Percentiles rank a stretch among this genome's conserved stretches.
These are phyloP conservation scores for Ceratocystis destructans DNA, from an alignment of 2,329 filamentous ascomycete species.

Conservation along the genomic window DNA sequence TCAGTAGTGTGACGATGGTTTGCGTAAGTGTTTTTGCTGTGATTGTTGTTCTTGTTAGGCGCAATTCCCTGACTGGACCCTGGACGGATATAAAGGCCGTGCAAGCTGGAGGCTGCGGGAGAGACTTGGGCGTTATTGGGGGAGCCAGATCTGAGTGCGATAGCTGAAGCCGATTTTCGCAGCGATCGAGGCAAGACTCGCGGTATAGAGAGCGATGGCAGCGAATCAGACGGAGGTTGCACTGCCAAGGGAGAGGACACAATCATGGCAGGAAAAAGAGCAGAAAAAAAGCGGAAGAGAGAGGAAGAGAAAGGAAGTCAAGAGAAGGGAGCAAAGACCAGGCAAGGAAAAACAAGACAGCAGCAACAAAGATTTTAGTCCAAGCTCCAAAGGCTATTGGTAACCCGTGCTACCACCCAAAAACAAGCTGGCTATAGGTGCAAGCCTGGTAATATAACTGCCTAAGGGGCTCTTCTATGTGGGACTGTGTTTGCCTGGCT, in stretches of 20 bases:
- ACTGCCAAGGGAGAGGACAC: constrained; percentile 7
- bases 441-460: neutral
- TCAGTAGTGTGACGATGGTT: neutral
- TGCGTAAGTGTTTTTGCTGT: neutral
- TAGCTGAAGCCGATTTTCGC: constrained; percentile 16
- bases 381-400: neutral
- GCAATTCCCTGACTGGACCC: constrained; percentile 7
- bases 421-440: neutral
- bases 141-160: constrained; percentile 12
- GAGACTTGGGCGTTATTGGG: constrained; percentile 1
- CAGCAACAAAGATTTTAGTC: neutral
- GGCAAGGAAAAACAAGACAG: constrained; percentile 8
- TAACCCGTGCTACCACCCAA: neutral
- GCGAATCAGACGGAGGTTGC: constrained; percentile 11
- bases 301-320: constrained; percentile 8
- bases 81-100: constrained; percentile 11
- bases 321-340: constrained; percentile 6
- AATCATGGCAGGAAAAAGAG: constrained; percentile 12
- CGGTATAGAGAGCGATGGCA: constrained; percentile 13
- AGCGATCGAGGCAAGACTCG: constrained; percentile 17
- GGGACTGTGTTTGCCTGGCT: neutral
- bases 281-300: constrained; percentile 6
- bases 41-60: neutral
- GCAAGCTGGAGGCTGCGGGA: constrained; percentile 16
- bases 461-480: neutral